Base-by-base conservation (phyloP, 495 filamentous ascomycete species). In the Parathielavia hyrcaniae region DNA sequence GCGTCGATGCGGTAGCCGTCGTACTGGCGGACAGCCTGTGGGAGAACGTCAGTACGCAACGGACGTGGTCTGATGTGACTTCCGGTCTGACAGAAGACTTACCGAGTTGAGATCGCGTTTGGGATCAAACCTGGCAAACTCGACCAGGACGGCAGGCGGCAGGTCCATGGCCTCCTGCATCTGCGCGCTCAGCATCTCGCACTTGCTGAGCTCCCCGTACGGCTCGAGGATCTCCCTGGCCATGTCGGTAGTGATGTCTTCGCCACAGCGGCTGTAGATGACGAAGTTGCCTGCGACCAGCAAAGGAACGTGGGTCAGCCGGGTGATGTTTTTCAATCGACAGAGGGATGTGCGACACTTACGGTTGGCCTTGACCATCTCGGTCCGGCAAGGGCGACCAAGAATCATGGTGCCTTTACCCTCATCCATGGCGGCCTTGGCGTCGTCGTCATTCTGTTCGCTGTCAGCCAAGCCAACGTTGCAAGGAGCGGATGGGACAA, bases 341-440 rank as follows among this genome's bases (percentile, higher is more conserved):
- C 16, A 32, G 36, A 4, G 16, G 8, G 22, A 36, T 14, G 50
- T 22, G 53, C 17, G 22, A 30, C 23, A 75, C 79, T 74, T 69
- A 81, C 83, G 75, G 57, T 83, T 80, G 32, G 81, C 79, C 58
- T 77, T 77, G 0, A 70, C 73, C 71, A 68, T 73, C 70, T 86
- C 83, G 34, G 75, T 79, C 9, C 83, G 80, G 71, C 79, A 81
- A 12, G 77, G 71, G 40, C 83, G 81, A n/a, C 79, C 80, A 49
- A 76, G 67, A 53, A 86, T 78, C 32, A 76, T 53, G 19, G 68
- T 61, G 23, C 78, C 77, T 12, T 70, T 73, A 30, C 76, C 81
- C 14, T 74, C 48, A 10, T 57, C 55, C 53, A 82, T 71, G 22
- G 83, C 83, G 13, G 47, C 55, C 43, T 74, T 69, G 20, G 82